These are phyloP conservation scores for Coffea humblotiana DNA, from an alignment of 305 asterid genomes.

Conservation along the genomic window DNA sequence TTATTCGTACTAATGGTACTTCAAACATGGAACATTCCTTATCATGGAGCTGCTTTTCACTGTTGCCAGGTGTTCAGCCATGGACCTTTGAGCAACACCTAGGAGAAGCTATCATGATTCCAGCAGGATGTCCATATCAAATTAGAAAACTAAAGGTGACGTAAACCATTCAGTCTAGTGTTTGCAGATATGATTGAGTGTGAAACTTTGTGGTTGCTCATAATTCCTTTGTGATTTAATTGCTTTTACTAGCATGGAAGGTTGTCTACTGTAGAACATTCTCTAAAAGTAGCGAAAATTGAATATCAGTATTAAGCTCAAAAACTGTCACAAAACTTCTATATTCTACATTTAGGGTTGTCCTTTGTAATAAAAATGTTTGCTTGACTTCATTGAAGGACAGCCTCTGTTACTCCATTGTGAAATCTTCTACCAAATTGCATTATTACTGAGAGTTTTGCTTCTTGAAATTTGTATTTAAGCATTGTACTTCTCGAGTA, in stretches of 20 bases:
- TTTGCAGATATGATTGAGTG: neutral
- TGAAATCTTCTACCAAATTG: no score
- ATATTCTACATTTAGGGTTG: neutral
- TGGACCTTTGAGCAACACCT: constrained; percentile 83
- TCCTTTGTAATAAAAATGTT: neutral
- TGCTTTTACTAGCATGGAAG: neutral
- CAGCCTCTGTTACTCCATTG: neutral
- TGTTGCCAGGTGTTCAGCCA: constrained; percentile 72
- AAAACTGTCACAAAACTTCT: neutral
- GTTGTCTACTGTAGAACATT: neutral
- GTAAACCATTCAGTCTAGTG: neutral
- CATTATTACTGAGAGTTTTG: neutral
- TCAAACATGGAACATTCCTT: constrained; percentile 6
- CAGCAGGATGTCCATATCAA: constrained; percentile 99
- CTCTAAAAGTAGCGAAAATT: neutral
- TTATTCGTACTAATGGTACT: no score
- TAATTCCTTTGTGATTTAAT: no score
- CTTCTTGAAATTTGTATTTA: neutral
- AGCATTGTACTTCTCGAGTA: neutral
- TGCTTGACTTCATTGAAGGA: neutral
- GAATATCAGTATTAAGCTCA: neutral
- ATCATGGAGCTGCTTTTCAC: constrained; percentile 10
- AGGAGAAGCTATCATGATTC: constrained; percentile 93
- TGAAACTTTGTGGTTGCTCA: no score
- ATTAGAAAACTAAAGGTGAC: constrained; percentile 72